Conservation (phyloP, 1,139 yeast genomes). For the Zhuliangozyma blackwelliae region DNA sequence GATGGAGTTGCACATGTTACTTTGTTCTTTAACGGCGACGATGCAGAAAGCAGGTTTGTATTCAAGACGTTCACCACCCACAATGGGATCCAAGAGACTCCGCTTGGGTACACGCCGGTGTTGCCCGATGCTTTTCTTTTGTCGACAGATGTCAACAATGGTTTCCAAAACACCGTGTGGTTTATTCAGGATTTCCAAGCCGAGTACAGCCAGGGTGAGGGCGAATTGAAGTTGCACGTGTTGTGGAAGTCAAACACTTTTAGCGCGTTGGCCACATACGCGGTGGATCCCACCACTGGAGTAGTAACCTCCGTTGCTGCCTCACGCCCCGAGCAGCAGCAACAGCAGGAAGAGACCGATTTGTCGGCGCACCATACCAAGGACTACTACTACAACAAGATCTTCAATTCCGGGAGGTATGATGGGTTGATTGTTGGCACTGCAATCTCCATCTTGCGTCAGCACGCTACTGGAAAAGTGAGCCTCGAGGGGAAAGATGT, state of each 20-base stretch:
- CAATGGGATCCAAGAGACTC: slow-evolving; percentile 18
- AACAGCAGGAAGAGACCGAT: slow-evolving; percentile 13
- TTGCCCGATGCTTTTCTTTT: slow-evolving; percentile 17
- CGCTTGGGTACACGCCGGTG: slow-evolving; percentile 23
- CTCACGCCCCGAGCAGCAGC: slow-evolving; percentile 14
- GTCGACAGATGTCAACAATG: not conserved
- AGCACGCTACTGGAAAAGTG: slow-evolving; percentile 15
- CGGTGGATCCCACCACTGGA: slow-evolving; percentile 16
- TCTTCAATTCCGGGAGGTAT: slow-evolving; percentile 48
- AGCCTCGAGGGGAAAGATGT: slow-evolving; percentile 5
- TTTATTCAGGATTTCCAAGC: slow-evolving; percentile 35
- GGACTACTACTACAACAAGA: slow-evolving; percentile 36
- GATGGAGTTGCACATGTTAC: slow-evolving; percentile 14
- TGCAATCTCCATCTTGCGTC: slow-evolving; percentile 29
- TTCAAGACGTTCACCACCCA: slow-evolving; percentile 20
- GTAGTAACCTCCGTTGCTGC: slow-evolving; percentile 14
- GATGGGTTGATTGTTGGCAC: slow-evolving; percentile 41
- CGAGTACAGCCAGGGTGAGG: slow-evolving; percentile 15
- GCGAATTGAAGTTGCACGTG: slow-evolving; percentile 22
- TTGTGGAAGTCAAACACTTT: slow-evolving; percentile 66
- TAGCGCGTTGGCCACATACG: slow-evolving; percentile 34
- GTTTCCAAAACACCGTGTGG: slow-evolving; percentile 41
- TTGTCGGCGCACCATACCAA: slow-evolving; percentile 24
- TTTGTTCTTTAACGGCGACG: slow-evolving; percentile 5
- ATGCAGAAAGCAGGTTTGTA: slow-evolving; percentile 18